Base-by-base conservation (phyloP, 345 rosid species). In the Citrus cavaleriei region DNA sequence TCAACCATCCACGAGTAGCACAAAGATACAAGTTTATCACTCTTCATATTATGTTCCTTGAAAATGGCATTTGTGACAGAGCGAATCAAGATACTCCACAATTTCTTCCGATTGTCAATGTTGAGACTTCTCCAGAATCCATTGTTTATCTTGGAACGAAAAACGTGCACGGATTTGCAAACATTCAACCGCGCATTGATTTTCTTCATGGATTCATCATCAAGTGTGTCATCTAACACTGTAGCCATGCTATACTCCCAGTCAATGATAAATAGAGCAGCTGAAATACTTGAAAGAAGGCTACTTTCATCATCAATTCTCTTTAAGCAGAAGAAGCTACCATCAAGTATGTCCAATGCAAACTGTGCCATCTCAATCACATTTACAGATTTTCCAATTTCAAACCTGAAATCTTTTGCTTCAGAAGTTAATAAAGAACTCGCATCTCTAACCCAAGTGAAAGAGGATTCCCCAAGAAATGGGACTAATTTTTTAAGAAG, bases 1-100 rank as follows among this genome's bases (percentile, higher is more conserved):
- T 91, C 91, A 82, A 83, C 77, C 81, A 90, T 76, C 97, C 96
- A 90, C 35, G 77, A 63, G 79, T 88, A 89, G 87, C 97, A 91
- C 78, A 93, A 75, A 70, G 86, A 77, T 67, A 92, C 83, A 34
- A 90, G 70, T 73, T 81, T 80, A 77, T 78, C 78, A 49, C 86
- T 85, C 63, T 81, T 80, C 80, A 89, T 77, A 77, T 76, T 78
- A 81, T 68, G 84, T 82, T 90, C 93, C 81, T 80, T 85, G 82
- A 89, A 89, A 78, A 93, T 75, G 86, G 86, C 87, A 73, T 86
- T 86, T 84, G 89, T 87, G 49, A 92, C 79, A 74, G 81, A 84
- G 72, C 77, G 84, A 82, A 88, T 87, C 81, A 96, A 85, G 77
- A 85, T 79, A 73, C 76, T 80, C 27, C 91, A 85, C 78, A 91